These are phyloP conservation scores for Wickerhamiella sorbophila DNA, from an alignment of 805 yeast genomes.

Conservation along the genomic window DNA sequence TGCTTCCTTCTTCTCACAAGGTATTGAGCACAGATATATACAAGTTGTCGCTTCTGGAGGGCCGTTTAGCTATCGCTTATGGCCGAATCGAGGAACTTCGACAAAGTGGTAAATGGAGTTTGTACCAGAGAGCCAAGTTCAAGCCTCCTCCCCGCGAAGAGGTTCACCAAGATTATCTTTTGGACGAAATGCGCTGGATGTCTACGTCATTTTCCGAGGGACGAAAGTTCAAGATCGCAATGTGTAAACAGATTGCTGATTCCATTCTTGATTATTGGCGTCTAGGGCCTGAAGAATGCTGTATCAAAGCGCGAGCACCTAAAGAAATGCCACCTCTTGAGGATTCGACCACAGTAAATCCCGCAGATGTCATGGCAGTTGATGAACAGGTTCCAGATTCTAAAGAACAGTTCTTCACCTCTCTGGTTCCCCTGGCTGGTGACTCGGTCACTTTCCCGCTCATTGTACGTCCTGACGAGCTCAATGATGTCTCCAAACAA, in stretches of 20 bases:
- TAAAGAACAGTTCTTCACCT: not conserved
- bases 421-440: constrained; percentile 30
- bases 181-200: constrained; percentile 78
- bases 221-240: constrained; percentile 51
- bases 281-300: constrained; percentile 44
- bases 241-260: constrained; percentile 55
- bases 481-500: constrained; percentile 8
- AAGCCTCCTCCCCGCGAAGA: constrained; percentile 45
- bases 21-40: constrained; percentile 71
- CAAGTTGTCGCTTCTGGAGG: constrained; percentile 76
- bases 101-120: constrained; percentile 77
- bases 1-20: constrained; percentile 76
- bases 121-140: constrained; percentile 66
- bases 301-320: constrained; percentile 31
- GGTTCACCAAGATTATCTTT: constrained; percentile 56
- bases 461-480: not conserved
- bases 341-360: not conserved
- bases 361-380: not conserved
- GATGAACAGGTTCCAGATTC: too few relatives aligned
- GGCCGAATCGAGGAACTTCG: constrained; percentile 86
- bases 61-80: constrained; percentile 77
- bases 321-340: not conserved
- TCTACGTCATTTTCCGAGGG: constrained; percentile 62
- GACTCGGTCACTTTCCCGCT: constrained; percentile 23
- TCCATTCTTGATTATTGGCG: constrained; percentile 48